phyloP scores from a whole-genome alignment of 2,329 filamentous ascomycete species.

The Hypoxylon sp. region DNA sequence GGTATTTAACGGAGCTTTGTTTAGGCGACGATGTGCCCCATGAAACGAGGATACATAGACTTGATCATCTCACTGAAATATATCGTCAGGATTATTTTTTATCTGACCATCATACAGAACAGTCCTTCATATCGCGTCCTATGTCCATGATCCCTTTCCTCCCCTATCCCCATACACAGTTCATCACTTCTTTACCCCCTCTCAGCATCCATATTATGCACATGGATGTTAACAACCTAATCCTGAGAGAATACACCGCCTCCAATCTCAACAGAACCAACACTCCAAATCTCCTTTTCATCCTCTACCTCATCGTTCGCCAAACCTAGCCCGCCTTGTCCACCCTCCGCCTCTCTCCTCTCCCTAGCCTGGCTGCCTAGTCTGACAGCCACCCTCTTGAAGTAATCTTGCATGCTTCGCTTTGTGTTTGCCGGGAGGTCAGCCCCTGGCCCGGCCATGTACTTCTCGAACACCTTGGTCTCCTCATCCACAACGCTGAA shows the following conservation, averaged over 20 bases:
- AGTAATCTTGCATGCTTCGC: slow-evolving; percentile 96
- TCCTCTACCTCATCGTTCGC: slow-evolving; percentile 94
- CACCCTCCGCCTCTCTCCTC: slow-evolving; percentile 91
- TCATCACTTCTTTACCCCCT: not conserved
- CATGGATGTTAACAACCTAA: slow-evolving; percentile 26
- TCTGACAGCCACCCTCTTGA: slow-evolving; percentile 90
- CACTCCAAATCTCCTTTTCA: slow-evolving; percentile 95
- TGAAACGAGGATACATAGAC: not conserved
- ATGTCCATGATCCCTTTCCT: not conserved
- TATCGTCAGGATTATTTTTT: slow-evolving; percentile 15
- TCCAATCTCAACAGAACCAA: slow-evolving; percentile 86
- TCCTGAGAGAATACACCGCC: slow-evolving; percentile 71
- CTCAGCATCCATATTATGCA: not conserved
- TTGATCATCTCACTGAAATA: not conserved
- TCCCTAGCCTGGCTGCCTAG: slow-evolving; percentile 90
- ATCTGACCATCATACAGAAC: slow-evolving; percentile 27
- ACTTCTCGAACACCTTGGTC: slow-evolving; percentile 89
- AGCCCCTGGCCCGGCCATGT: slow-evolving; percentile 77
- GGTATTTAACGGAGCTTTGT: not conserved
- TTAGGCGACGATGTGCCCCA: not conserved
- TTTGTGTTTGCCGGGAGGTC: slow-evolving; percentile 80
- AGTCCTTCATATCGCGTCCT: slow-evolving; percentile 13
- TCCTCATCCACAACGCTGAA: slow-evolving; percentile 94
- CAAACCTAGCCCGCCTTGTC: slow-evolving; percentile 85
- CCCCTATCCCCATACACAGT: not conserved